These are phyloP conservation scores for Madurella mycetomatis DNA, from an alignment of 2,329 filamentous ascomycete genomes.

Conservation along the genomic window DNA sequence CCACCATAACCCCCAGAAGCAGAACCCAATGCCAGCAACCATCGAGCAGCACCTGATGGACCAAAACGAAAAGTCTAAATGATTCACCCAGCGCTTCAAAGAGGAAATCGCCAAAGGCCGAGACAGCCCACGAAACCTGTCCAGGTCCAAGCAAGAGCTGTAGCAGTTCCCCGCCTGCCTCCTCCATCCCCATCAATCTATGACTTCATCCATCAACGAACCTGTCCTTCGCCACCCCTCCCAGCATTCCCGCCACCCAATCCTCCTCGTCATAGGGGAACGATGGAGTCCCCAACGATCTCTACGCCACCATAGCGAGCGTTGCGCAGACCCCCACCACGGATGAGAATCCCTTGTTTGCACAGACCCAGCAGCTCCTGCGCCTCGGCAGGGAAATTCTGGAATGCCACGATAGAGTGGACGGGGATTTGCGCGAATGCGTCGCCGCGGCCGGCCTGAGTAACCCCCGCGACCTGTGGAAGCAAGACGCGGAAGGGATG, in stretches of 20 bases:
- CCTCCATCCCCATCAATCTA: neutral
- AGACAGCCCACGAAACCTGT: conserved; percentile 22
- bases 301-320: conserved; percentile 8
- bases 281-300: neutral
- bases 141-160: conserved; percentile 28
- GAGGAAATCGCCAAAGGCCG: conserved; percentile 22
- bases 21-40: conserved; percentile 11
- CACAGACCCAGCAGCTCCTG: conserved; percentile 15
- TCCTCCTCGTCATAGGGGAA: neutral
- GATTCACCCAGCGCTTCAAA: conserved; percentile 28
- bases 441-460: conserved; percentile 20
- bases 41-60: conserved; percentile 29
- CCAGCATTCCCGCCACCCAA: neutral
- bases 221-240: neutral
- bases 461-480: conserved; percentile 30
- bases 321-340: neutral
- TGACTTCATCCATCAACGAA: no score
- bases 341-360: conserved; percentile 15
- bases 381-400: conserved; percentile 27
- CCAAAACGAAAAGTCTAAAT: conserved; percentile 29
- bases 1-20: neutral
- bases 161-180: conserved; percentile 18
- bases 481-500: conserved; percentile 32
- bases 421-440: conserved; percentile 22
- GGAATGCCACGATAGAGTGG: conserved; percentile 28